These are phyloP conservation scores for Nemania sp. DNA, from an alignment of 2,329 filamentous ascomycete genomes.

Conservation along the genomic window DNA sequence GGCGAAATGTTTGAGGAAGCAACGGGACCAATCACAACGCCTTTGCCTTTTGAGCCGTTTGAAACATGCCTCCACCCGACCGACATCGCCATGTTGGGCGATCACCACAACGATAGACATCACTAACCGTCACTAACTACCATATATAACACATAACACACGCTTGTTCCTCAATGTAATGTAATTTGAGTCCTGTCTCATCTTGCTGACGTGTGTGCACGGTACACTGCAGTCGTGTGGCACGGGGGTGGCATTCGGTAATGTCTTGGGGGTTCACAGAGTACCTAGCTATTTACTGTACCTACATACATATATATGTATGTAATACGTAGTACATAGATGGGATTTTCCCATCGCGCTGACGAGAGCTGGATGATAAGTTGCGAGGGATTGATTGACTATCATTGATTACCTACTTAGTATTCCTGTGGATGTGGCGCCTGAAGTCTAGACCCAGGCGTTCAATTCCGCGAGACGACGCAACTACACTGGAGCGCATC, in stretches of 20 bases:
- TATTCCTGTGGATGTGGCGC: constrained; percentile 3
- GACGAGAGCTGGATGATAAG: constrained; percentile 9
- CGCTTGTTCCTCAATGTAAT: constrained; percentile 25
- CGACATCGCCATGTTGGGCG: constrained; percentile 23
- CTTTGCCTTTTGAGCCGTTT: constrained; percentile 31
- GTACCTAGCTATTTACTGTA: too few species aligned
- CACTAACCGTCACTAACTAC: constrained; percentile 21
- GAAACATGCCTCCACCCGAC: constrained; percentile 42
- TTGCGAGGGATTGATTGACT: constrained; percentile 1
- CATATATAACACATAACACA: constrained; percentile 1
- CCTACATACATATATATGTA: too few species aligned
- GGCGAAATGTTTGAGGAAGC: constrained; percentile 29
- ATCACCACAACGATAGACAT: constrained; percentile 30
- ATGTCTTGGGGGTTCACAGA: neutral
- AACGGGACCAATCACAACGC: constrained; percentile 30
- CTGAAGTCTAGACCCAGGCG: constrained; percentile 24
- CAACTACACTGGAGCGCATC: constrained; percentile 21
- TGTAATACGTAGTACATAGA: too few species aligned
- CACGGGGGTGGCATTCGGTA: constrained; percentile 15
- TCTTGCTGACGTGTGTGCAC: constrained; percentile 37
- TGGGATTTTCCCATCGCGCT: neutral
- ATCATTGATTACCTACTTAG: constrained; percentile 8
- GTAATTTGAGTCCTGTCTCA: constrained; percentile 34
- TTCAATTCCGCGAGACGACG: constrained; percentile 12
- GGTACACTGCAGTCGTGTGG: constrained; percentile 29